Base-by-base conservation (phyloP, 148 eudicot genomes). In the Diospyros lotus region DNA sequence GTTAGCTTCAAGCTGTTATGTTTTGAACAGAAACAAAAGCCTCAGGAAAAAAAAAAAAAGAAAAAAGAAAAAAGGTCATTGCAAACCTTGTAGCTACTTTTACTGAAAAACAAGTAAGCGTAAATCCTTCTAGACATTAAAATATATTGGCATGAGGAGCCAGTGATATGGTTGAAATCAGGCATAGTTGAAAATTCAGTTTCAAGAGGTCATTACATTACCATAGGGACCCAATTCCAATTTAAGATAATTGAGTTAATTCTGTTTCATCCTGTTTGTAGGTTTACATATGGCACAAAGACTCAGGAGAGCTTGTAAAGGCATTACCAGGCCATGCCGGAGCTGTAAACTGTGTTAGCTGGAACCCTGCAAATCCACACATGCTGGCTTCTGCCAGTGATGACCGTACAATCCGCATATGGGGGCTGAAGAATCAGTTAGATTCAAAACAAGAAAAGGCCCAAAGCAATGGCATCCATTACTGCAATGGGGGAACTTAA, bases 361-460 rank as follows among this genome's bases (percentile, higher is more conserved):
- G 98, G 98, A 93, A 89, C 68, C 93, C 96, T 0, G 81, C 69
- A 12, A 80, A 93, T 60, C 98, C 90, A 1, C 96, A 90, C 63
- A 93, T 93, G 96, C 72, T 93, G 80, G 98, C 98, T 13, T 87
- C 98, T 13, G 98, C 92, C 12, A 89, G 98, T 78, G 96, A 93
- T 75, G 98, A 93, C 71, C 93, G 83, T 40, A 90, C 95, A 2
- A 90, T 93, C 39, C 86, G 96, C 38, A 85, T 93, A 59, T 93
- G 98, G 98, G 98, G 98, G 5, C 67, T 80, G 85, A 76, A 45
- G 4, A 76, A 45, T 11, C 81, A 48, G 56, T 71, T 69, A 50
- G 62, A 84, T 52, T 28, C 80, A 70, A 84, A 69, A 74, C 75
- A 58, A 39, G 81, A 77, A 51, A 80, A 63, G 77, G 50, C 41